Evolutionary conservation across 176 grass and related monocot genomes (phyloP), one percentile per base, ranked within the genome.

Genomic region (Puccinellia tenuiflora): DNA sequence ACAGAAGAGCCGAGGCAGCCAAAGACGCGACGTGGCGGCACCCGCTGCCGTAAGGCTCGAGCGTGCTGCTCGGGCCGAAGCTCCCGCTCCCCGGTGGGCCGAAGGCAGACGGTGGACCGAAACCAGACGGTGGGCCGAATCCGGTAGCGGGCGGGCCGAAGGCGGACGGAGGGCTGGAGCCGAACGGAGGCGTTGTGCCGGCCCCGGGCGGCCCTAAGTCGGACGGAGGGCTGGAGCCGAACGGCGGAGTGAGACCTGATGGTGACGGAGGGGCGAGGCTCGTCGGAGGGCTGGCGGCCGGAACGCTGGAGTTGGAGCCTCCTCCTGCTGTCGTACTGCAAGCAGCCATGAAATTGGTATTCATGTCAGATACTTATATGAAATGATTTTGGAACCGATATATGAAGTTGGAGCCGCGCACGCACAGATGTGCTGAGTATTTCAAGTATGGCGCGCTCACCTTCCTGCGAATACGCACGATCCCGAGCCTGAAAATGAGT

Each of bases 401-500:
- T 54, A n/a, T n/a, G n/a, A n/a, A n/a, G n/a, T n/a, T n/a, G n/a
- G n/a, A n/a, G n/a, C n/a, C n/a, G 10, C 8, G 37, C 37, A 39
- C 37, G 37, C 37, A 39, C 37, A 39, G 37, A 39, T 51, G 0
- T 80, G 75, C 3, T 76, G 54, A 56, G 10, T 52, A 6, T 30
- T 57, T 61, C 8, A 63, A 66, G 21, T 38, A 26, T 22, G 6
- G 14, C 7, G 11, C 37, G 39, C 82, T 92, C 75, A 94, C 95
- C 95, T 97, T 87, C 90, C 92, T 4, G 84, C 14, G 85, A 94
- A 97, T 47, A 94, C 86, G 88, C 95, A 97, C 1, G 80, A 89
- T 7, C 90, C 92, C 7, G 85, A 86, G 17, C 95, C 95, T 97
- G 95, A 54, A 54, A 85, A 80, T 11, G 12, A 71, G 42, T 0